These are phyloP conservation scores for Lumnitzera littorea DNA, from an alignment of 345 rosid species.

Conservation along the genomic window DNA sequence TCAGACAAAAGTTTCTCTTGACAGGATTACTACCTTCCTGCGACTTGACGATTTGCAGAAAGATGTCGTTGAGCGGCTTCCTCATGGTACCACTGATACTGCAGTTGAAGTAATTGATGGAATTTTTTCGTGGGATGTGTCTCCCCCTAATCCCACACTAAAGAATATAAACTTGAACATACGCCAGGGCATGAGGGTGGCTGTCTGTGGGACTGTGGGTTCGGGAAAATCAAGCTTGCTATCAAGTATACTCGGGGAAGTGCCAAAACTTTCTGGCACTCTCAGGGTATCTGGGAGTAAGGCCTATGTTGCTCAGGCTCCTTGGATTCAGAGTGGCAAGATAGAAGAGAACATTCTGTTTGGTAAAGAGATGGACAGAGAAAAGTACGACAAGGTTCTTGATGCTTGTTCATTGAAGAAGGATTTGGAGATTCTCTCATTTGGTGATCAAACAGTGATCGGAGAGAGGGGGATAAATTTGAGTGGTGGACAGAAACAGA, in stretches of 20 bases:
- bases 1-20: constrained; percentile 66
- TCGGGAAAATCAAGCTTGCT: constrained; percentile 78
- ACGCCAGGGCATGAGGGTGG: constrained; percentile 53
- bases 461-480: constrained; percentile 87
- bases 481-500: constrained; percentile 88
- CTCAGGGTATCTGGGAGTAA: constrained; percentile 54
- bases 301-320: constrained; percentile 77
- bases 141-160: constrained; percentile 36
- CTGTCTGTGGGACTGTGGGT: constrained; percentile 76
- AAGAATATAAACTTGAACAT: constrained; percentile 46
- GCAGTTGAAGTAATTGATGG: constrained; percentile 43
- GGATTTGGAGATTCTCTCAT: constrained; percentile 66
- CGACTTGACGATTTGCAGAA: constrained; percentile 42
- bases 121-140: constrained; percentile 52
- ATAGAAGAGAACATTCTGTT: constrained; percentile 81
- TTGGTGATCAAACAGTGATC: constrained; percentile 72
- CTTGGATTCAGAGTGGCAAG: constrained; percentile 88
- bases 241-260: constrained; percentile 63
- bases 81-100: constrained; percentile 30
- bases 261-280: constrained; percentile 56
- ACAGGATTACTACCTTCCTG: constrained; percentile 56
- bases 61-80: constrained; percentile 40
- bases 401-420: constrained; percentile 67
- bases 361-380: constrained; percentile 62
- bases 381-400: constrained; percentile 46